These are phyloP conservation scores for Euryodendron excelsum DNA, from an alignment of 148 eudicot genomes.

Conservation along the genomic window DNA sequence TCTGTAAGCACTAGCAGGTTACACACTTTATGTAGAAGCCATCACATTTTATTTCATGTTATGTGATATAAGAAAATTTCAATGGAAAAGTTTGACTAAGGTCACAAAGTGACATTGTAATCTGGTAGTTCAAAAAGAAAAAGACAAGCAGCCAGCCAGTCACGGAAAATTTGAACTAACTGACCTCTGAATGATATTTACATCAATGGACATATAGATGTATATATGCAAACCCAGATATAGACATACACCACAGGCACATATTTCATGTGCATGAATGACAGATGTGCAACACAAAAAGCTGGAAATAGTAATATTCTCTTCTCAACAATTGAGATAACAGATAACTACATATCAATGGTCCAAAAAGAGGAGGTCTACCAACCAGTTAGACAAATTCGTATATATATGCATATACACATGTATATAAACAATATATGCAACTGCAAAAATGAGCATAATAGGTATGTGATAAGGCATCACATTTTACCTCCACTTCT, in stretches of 20 bases:
- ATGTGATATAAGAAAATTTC: background rate
- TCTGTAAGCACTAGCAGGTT: background rate
- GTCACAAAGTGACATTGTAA: background rate
- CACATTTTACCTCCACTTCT: slow-evolving; percentile 64
- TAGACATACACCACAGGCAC: background rate
- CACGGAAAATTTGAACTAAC: background rate
- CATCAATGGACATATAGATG: background rate
- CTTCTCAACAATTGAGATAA: background rate
- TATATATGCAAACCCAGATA: background rate
- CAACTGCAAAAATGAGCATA: background rate
- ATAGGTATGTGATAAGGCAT: slow-evolving; percentile 11
- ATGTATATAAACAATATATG: background rate
- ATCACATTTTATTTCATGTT: background rate
- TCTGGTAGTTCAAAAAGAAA: background rate
- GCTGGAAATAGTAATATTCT: background rate
- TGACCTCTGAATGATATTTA: background rate
- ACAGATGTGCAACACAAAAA: too few species aligned
- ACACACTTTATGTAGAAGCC: background rate
- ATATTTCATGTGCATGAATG: background rate
- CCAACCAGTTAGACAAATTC: background rate
- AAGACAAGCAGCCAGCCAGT: background rate
- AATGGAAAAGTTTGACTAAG: background rate
- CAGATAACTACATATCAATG: background rate
- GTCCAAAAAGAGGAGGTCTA: slow-evolving; percentile 1
- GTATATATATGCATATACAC: background rate